Percentiles rank a stretch among this genome's conserved stretches.
These are phyloP conservation scores for Lathyrus tuberosus DNA, from an alignment of 306 rosid genomes.

Conservation along the genomic window DNA sequence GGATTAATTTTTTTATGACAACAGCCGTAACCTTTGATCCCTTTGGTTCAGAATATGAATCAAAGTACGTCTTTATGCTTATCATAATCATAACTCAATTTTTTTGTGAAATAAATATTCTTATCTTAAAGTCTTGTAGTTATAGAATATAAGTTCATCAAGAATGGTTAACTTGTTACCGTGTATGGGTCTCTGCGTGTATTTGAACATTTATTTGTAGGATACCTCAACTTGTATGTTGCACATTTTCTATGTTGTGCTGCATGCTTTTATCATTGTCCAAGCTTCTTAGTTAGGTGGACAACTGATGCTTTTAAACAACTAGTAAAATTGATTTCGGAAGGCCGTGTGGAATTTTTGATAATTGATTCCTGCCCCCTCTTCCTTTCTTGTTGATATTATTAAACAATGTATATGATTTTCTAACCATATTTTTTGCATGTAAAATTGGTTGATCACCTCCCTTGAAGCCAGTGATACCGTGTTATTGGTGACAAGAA, in stretches of 20 bases:
- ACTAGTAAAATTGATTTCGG: not conserved
- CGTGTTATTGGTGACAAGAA: conserved; percentile 1
- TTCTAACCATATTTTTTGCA: no score
- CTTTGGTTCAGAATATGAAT: no score
- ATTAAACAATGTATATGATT: no score
- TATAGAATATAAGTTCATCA: conserved; percentile 8
- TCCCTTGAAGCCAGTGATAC: no score
- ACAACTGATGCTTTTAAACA: conserved; percentile 11
- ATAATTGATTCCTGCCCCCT: no score
- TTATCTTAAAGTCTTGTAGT: not conserved
- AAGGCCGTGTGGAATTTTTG: no score
- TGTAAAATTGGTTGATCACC: no score
- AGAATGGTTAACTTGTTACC: conserved; percentile 12
- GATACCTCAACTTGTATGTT: not conserved
- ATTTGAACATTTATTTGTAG: conserved; percentile 12
- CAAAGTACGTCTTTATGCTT: no score
- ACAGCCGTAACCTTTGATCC: no score
- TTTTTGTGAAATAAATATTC: not conserved
- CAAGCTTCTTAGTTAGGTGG: conserved; percentile 17
- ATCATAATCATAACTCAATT: not conserved
- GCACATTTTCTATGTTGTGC: not conserved
- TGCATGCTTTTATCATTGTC: not conserved
- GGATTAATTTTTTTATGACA: no score
- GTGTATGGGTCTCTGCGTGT: not conserved
- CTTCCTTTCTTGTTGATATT: no score